A percentile compares a stretch with the other conserved stretches of the same genome.
These are phyloP conservation scores for Claviceps purpurea DNA, from an alignment of 2,329 filamentous ascomycete genomes.

Conservation along the genomic window DNA sequence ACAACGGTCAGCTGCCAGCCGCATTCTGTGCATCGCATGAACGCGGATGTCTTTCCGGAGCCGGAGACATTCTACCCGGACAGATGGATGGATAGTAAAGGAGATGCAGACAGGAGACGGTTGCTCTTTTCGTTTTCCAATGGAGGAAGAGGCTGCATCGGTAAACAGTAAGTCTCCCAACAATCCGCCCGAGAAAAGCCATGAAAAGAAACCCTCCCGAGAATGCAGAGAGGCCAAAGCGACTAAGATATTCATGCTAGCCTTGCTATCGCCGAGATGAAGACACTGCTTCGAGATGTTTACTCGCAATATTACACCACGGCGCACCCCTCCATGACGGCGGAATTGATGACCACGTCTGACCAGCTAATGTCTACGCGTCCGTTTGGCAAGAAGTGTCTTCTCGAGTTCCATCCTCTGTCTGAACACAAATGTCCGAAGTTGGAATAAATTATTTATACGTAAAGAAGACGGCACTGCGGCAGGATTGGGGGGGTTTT, in stretches of 20 bases:
- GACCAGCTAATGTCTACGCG: slow-evolving; percentile 56
- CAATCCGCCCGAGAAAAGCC: too few relatives aligned
- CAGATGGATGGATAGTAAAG: slow-evolving; percentile 64
- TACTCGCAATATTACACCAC: slow-evolving; percentile 46
- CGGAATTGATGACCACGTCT: slow-evolving; percentile 46
- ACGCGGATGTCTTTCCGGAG: slow-evolving; percentile 58
- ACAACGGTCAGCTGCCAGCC: slow-evolving; percentile 49
- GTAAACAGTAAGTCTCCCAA: slow-evolving; percentile 44
- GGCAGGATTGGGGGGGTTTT: background rate
- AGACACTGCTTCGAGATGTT: slow-evolving; percentile 46
- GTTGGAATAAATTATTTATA: background rate
- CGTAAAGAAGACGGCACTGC: too few relatives aligned
- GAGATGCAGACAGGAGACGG: slow-evolving; percentile 55
- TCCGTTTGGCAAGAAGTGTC: slow-evolving; percentile 45
- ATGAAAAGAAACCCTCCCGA: background rate
- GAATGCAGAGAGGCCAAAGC: background rate
- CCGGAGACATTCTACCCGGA: slow-evolving; percentile 69
- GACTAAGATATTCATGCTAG: slow-evolving; percentile 9
- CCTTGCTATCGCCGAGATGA: slow-evolving; percentile 56
- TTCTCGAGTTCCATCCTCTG: slow-evolving; percentile 34
- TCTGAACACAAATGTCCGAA: slow-evolving; percentile 1
- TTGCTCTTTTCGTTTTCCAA: slow-evolving; percentile 53
- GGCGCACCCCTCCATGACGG: slow-evolving; percentile 39
- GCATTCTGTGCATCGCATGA: slow-evolving; percentile 45
- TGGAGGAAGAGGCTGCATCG: slow-evolving; percentile 52